Base-by-base conservation (phyloP, 331 rosid genomes). In the Quercus tomentella region DNA sequence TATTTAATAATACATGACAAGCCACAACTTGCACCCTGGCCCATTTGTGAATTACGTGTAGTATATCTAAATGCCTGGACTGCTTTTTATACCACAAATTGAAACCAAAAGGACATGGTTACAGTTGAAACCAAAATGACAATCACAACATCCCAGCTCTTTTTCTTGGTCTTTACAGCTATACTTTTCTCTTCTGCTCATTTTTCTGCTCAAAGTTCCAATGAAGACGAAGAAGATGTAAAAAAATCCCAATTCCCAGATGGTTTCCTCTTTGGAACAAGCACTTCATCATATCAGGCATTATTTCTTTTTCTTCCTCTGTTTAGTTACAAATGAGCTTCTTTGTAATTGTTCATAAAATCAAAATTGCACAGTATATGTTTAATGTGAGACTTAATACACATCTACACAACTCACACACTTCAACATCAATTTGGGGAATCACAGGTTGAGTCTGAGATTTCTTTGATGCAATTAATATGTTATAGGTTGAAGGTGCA, bases 201-300 rank as follows among this genome's bases (percentile, higher is more conserved):
- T 74, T 35, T 70, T 81, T 79, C 65, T 41, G 78, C 76, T 51
- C 87, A 62, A 22, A 74, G 54, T 70, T 74, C 23, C 10, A 45
- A 33, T 65, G 54, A 75, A 62, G 52, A 76, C 55, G 80, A 77
- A 35, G 83, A 82, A 75, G 80, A 70, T 61, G 23, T 88, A 55
- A 67, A 11, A 18, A 79, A 84, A 71, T 81, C 90, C 56, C 87
- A 79, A 1, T 92, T 90, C 79, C 89, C 94, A 26, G 41, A 81
- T 1, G 52, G 73, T 18, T 92, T 92, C 74, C 80, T 90, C 65
- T 92, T 88, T 35, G 94, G 97, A 82, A 8, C 89, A 56, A 10
- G 81, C 78, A 90, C 97, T 82, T 89, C 93, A 2, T 82, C 97
- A 9, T 90, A 88, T 63, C 94, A 90, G 88, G 93, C 72, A 69